Conservation (phyloP, 2,329 filamentous ascomycete species). For the Ilyonectria sp. region DNA sequence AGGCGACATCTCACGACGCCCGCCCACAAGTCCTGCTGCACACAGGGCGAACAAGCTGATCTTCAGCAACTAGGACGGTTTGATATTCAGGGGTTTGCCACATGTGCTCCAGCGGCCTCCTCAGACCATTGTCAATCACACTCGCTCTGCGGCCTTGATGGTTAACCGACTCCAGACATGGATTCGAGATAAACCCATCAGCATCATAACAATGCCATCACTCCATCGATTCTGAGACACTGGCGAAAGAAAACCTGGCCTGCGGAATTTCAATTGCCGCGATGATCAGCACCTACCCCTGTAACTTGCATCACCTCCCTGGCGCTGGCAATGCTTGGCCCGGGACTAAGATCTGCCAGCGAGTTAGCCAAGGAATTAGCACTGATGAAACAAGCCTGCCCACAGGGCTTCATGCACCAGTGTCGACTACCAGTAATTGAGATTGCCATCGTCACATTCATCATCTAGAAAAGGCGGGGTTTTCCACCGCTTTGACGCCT, state of each 20-base stretch:
- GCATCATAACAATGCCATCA: neutral
- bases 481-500: neutral
- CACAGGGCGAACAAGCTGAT: neutral
- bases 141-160: neutral
- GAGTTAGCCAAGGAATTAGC: constrained; percentile 25
- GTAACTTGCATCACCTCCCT: constrained; percentile 9
- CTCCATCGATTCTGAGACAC: constrained; percentile 24
- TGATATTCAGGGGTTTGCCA: constrained; percentile 40
- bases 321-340: constrained; percentile 26
- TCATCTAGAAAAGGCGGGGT: neutral
- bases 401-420: neutral
- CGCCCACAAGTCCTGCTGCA: neutral
- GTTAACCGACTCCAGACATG: neutral
- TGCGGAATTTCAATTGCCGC: constrained; percentile 50
- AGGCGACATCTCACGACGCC: neutral
- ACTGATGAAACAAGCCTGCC: constrained; percentile 37
- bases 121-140: constrained; percentile 6
- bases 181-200: constrained; percentile 7
- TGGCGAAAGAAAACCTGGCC: constrained; percentile 19
- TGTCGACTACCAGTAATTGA: neutral
- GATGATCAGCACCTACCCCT: constrained; percentile 38
- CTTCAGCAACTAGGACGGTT: neutral
- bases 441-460: neutral
- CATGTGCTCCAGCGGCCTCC: constrained; percentile 1
- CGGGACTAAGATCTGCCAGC: constrained; percentile 37